Conservation (phyloP, 306 rosid species). For the Acacia crassicarpa region DNA sequence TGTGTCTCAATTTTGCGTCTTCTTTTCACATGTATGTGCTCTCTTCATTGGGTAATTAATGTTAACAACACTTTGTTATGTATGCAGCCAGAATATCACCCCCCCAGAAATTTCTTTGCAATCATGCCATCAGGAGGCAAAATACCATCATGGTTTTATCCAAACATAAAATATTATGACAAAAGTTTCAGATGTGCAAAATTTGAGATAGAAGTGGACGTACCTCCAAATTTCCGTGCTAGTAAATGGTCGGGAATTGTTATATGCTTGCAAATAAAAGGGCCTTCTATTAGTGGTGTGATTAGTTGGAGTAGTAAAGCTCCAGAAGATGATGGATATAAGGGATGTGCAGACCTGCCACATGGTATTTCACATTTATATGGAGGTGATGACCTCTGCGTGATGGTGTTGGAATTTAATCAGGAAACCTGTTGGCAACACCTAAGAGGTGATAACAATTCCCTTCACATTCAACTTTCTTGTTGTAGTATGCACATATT, state of each 20-base stretch:
- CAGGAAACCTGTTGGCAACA: too few species aligned
- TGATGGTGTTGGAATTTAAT: too few species aligned
- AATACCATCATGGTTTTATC: background rate
- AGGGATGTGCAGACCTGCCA: too few species aligned
- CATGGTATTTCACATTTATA: too few species aligned
- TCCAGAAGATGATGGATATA: too few species aligned
- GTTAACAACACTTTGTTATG: background rate
- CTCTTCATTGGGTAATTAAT: background rate
- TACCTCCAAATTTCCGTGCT: background rate
- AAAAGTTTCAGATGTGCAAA: rapidly evolving
- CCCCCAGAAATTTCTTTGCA: background rate
- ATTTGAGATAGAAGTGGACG: background rate
- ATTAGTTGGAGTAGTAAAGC: background rate
- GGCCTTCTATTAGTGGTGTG: rapidly evolving
- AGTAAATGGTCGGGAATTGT: background rate
- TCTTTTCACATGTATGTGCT: background rate
- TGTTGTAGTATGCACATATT: rapidly evolving
- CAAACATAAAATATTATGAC: background rate
- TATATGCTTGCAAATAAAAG: background rate
- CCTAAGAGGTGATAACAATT: too few species aligned
- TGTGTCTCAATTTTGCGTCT: background rate
- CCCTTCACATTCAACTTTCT: too few species aligned
- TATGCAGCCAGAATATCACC: background rate
- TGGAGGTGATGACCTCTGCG: too few species aligned
- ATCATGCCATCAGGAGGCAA: background rate